A percentile compares a stretch with the other conserved stretches of the same genome.
phyloP scores from a whole-genome alignment of 2,329 filamentous ascomycete genomes.

The Xylaria multiplex region DNA sequence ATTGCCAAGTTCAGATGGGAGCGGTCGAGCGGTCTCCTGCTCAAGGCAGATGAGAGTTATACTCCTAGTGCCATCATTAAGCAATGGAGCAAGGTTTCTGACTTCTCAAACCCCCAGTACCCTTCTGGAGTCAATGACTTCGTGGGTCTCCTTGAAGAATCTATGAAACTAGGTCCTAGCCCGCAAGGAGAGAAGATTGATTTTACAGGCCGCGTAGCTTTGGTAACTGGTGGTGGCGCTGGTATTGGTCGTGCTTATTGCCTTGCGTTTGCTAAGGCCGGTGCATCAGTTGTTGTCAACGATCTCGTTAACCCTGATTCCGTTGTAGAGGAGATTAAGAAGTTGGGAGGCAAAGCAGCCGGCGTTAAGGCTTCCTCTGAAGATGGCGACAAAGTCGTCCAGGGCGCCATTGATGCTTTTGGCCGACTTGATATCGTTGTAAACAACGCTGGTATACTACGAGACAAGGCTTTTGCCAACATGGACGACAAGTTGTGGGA shows the following conservation, averaged over 20 bases:
- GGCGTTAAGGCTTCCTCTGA: constrained; percentile 94
- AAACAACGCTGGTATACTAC: constrained; percentile 98
- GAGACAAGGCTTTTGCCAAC: constrained; percentile 97
- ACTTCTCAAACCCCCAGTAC: constrained; percentile 87
- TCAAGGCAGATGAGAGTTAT: constrained; percentile 88
- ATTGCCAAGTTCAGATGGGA: constrained; percentile 96
- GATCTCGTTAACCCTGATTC: constrained; percentile 92
- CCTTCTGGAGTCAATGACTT: constrained; percentile 90
- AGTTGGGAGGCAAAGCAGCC: constrained; percentile 86
- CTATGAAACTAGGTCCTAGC: constrained; percentile 79
- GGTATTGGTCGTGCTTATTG: constrained; percentile 93
- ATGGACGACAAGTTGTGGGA: constrained; percentile 97
- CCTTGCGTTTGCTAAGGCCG: constrained; percentile 85
- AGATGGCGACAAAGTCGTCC: constrained; percentile 90
- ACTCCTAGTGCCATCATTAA: constrained; percentile 88
- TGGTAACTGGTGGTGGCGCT: constrained; percentile 88
- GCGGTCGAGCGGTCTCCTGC: constrained; percentile 85
- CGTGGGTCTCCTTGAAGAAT: constrained; percentile 83
- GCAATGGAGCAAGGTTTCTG: constrained; percentile 87
- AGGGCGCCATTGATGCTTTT: constrained; percentile 91
- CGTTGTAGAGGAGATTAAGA: constrained; percentile 92
- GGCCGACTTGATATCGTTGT: constrained; percentile 94
- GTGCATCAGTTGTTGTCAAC: constrained; percentile 90
- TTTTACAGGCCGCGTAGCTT: constrained; percentile 84
- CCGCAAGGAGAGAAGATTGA: constrained; percentile 77